Evolutionary conservation across 345 rosid species (phyloP).

Genomic region (Citrus maxima): DNA sequence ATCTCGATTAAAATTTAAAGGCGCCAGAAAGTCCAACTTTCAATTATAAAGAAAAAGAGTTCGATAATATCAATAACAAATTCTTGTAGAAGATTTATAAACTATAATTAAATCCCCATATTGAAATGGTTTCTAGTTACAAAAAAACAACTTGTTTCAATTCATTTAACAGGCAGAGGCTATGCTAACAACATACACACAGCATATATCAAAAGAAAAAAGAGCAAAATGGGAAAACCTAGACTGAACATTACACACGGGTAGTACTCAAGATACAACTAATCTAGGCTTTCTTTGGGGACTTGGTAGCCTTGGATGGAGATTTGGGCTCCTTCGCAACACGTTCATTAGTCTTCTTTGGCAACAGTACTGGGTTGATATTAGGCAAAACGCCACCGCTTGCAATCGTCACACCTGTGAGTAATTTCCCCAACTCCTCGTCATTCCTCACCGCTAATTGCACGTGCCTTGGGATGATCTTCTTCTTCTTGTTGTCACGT

Average conservation of each 20-base stretch:
- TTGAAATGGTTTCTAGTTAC: background rate
- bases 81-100: too few species aligned
- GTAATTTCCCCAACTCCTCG: slow-evolving; percentile 31
- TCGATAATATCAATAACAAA: too few species aligned
- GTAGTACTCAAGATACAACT: background rate
- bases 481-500: slow-evolving; percentile 31
- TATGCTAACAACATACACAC: too few species aligned
- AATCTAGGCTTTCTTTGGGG: slow-evolving; percentile 32
- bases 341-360: slow-evolving; percentile 23
- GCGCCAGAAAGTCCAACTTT: too few species aligned
- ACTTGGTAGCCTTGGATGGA: slow-evolving; percentile 28
- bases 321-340: slow-evolving; percentile 25
- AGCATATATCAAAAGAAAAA: background rate
- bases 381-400: slow-evolving; percentile 26
- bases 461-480: slow-evolving; percentile 26
- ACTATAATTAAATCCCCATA: background rate
- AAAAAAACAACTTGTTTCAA: background rate
- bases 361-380: slow-evolving; percentile 28
- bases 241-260: background rate
- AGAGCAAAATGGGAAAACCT: background rate
- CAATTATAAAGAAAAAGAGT: too few species aligned
- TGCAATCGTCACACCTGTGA: slow-evolving; percentile 28
- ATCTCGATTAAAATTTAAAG: background rate
- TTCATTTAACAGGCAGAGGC: background rate
- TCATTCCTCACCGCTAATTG: slow-evolving; percentile 27